Conservation (phyloP, 192 early-diverging fungal species). For the Backusella luteola region DNA sequence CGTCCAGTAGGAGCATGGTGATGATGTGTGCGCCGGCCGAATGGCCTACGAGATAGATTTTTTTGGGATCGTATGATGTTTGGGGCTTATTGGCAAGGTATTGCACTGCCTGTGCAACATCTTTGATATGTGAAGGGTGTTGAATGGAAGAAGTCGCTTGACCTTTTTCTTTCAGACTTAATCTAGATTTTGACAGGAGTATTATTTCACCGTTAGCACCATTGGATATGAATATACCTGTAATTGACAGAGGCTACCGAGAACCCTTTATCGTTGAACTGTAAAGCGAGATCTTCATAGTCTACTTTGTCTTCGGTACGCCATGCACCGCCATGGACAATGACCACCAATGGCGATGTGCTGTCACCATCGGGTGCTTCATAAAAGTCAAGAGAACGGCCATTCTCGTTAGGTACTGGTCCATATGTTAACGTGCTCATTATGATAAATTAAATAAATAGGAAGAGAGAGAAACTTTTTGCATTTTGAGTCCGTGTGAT, state of each 20-base stretch:
- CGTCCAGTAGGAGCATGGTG: constrained; percentile 56
- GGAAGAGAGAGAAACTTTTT: neutral
- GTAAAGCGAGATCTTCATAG: constrained; percentile 47
- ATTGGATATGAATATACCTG: constrained; percentile 45
- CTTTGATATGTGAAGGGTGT: constrained; percentile 72
- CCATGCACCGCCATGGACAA: constrained; percentile 90
- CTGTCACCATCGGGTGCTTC: constrained; percentile 29
- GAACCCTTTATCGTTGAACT: constrained; percentile 46
- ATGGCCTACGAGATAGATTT: constrained; percentile 69
- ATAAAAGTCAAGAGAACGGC: constrained; percentile 65
- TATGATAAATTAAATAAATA: neutral
- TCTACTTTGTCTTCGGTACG: constrained; percentile 71
- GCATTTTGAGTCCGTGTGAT: no score
- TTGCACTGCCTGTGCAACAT: constrained; percentile 55
- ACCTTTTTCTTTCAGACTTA: constrained; percentile 22
- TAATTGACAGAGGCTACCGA: constrained; percentile 77
- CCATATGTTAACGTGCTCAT: neutral
- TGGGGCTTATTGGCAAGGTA: constrained; percentile 41
- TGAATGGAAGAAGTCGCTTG: constrained; percentile 35
- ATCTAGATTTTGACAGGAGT: neutral
- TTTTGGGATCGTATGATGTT: neutral
- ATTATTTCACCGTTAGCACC: neutral
- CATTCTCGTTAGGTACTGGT: neutral
- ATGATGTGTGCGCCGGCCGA: constrained; percentile 79
- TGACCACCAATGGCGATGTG: constrained; percentile 58